Percentiles rank a stretch among this genome's conserved stretches.
These are phyloP conservation scores for Colletotrichum sp. DNA, from an alignment of 2,329 filamentous ascomycete genomes.

Conservation along the genomic window DNA sequence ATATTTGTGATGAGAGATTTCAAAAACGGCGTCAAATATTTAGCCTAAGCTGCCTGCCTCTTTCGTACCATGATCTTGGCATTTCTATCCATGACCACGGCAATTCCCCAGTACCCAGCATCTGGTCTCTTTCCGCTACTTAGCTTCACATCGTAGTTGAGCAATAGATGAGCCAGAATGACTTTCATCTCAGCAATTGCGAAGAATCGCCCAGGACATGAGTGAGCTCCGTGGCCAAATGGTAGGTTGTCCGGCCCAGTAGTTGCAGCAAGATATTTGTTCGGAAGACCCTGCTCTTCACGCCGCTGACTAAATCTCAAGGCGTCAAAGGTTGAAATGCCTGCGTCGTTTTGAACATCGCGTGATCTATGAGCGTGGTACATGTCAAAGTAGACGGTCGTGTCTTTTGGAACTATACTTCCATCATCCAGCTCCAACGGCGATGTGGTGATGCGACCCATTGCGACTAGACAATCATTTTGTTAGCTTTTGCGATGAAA, in stretches of 20 bases:
- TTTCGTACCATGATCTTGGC: neutral
- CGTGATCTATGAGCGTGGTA: neutral
- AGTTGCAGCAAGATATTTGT: constrained; percentile 19
- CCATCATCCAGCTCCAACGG: neutral
- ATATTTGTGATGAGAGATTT: neutral
- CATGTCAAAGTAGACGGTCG: constrained; percentile 4
- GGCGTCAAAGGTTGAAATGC: neutral
- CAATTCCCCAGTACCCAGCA: neutral
- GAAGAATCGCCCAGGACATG: constrained; percentile 48
- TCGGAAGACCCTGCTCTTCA: neutral
- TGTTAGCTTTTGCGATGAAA: neutral
- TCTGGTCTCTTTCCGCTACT: neutral
- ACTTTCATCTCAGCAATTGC: constrained; percentile 45
- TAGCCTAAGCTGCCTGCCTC: constrained; percentile 4
- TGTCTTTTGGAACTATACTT: neutral
- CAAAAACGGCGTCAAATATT: neutral
- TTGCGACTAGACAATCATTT: neutral
- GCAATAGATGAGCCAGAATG: constrained; percentile 28
- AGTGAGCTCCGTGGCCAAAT: constrained; percentile 45
- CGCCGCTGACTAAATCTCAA: neutral
- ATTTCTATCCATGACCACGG: neutral
- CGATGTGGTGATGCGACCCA: neutral
- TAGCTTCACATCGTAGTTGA: constrained; percentile 30
- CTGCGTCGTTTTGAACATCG: neutral
- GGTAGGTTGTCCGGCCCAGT: constrained; percentile 32